Conservation (phyloP, 331 rosid genomes). For the Malus hybrid region DNA sequence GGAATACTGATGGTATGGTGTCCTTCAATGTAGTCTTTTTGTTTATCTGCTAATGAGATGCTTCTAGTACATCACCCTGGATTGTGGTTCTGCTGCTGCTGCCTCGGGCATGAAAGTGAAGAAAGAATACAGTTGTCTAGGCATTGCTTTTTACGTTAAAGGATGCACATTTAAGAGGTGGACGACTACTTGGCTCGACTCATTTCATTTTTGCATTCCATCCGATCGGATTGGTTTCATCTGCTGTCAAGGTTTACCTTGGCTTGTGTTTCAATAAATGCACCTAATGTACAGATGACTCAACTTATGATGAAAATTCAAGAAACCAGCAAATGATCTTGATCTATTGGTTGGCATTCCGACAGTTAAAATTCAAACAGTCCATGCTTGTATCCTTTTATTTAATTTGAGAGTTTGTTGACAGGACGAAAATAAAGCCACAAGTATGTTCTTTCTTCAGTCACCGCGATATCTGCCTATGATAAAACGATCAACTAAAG, state of each 20-base stretch:
- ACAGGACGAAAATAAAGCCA: conserved; percentile 67
- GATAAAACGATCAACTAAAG: conserved; percentile 22
- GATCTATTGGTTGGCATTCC: conserved; percentile 45
- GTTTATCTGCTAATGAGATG: conserved; percentile 10
- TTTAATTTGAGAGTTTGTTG: conserved; percentile 11
- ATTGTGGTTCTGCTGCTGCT: conserved; percentile 18
- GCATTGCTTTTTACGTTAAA: neutral
- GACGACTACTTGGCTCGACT: too few species aligned
- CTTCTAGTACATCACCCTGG: conserved; percentile 15
- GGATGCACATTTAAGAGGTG: neutral
- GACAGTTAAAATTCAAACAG: neutral
- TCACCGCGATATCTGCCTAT: conserved; percentile 51
- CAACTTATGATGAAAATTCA: conserved; percentile 41
- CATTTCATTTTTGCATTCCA: neutral
- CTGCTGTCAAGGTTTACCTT: neutral
- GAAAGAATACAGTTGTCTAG: conserved; percentile 44
- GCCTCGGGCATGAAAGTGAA: conserved; percentile 18
- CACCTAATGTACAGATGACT: conserved; percentile 23
- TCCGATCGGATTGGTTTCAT: neutral
- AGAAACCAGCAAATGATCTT: conserved; percentile 42
- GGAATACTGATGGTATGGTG: conserved; percentile 31
- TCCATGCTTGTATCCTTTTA: neutral
- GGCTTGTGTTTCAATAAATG: neutral
- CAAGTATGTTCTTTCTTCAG: conserved; percentile 46
- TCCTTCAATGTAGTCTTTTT: conserved; percentile 10